These are phyloP conservation scores for Colletotrichum lindemuthianum DNA, from an alignment of 2,329 filamentous ascomycete species.

Conservation along the genomic window DNA sequence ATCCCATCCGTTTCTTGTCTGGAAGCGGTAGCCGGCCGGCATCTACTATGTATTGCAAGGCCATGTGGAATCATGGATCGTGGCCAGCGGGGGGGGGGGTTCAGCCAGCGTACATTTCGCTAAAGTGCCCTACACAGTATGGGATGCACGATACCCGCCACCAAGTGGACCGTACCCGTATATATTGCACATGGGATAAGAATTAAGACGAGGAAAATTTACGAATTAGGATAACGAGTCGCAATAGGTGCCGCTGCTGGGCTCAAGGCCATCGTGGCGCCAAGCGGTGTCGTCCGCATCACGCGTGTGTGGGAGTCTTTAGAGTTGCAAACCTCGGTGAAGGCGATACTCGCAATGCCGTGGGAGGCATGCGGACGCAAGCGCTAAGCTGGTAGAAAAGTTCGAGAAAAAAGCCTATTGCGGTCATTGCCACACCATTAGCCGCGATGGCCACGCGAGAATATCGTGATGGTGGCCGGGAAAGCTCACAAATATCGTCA, in stretches of 20 bases:
- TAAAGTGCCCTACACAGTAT: slow-evolving; percentile 12
- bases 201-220: neutral
- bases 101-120: neutral
- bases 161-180: slow-evolving; percentile 21
- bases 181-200: slow-evolving; percentile 19
- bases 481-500: slow-evolving; percentile 5
- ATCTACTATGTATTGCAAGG: slow-evolving; percentile 5
- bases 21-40: slow-evolving; percentile 23
- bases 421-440: slow-evolving; percentile 5
- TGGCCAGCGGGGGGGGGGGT: slow-evolving; percentile 14
- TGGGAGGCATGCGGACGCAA: slow-evolving; percentile 8
- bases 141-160: slow-evolving; percentile 33
- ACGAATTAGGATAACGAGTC: slow-evolving; percentile 19
- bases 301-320: neutral
- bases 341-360: neutral
- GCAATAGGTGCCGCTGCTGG: slow-evolving; percentile 13
- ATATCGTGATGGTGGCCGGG: neutral
- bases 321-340: slow-evolving; percentile 17
- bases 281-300: neutral
- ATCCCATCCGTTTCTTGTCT: neutral
- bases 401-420: slow-evolving; percentile 27
- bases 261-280: slow-evolving; percentile 9
- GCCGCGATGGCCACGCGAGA: slow-evolving; percentile 22
- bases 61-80: slow-evolving; percentile 31
- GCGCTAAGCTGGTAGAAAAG: slow-evolving; percentile 18